These are phyloP conservation scores for Rhizophora apiculata DNA, from an alignment of 345 rosid species.

Conservation along the genomic window DNA sequence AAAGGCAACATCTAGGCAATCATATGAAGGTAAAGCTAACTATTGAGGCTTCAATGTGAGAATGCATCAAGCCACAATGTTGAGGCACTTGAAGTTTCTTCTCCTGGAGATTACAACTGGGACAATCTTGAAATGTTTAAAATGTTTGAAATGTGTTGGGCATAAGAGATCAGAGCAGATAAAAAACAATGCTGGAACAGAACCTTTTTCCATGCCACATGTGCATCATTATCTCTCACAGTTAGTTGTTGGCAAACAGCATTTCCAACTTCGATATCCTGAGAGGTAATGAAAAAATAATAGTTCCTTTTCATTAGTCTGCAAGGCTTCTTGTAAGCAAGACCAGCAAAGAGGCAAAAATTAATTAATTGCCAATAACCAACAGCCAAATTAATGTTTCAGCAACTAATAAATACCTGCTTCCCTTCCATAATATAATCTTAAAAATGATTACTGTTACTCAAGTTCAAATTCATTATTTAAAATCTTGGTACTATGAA, in stretches of 20 bases:
- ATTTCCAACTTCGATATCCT: conserved; percentile 96
- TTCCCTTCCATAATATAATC: neutral
- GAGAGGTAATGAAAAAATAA: conserved; percentile 4
- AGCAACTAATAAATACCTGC: neutral
- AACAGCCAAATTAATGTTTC: neutral
- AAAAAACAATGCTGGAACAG: neutral
- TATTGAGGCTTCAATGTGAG: conserved; percentile 10
- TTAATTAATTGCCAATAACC: neutral
- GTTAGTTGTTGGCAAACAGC: conserved; percentile 92
- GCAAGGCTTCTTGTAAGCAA: neutral
- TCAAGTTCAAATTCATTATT: no score
- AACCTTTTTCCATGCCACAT: conserved; percentile 93
- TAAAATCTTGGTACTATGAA: neutral
- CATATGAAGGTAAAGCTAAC: conserved; percentile 44
- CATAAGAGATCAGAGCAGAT: neutral
- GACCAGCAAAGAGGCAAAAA: neutral
- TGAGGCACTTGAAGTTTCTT: conserved; percentile 7
- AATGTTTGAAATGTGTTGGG: no score
- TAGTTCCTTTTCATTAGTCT: neutral
- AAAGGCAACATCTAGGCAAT: conserved; percentile 75
- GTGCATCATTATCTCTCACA: conserved; percentile 64
- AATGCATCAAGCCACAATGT: neutral
- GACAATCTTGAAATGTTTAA: conserved; percentile 3
- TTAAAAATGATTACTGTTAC: neutral
- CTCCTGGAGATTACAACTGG: neutral